Evolutionary conservation across 2,329 filamentous ascomycete genomes (phyloP).

Genomic region (Aureobasidium melanogenum): DNA sequence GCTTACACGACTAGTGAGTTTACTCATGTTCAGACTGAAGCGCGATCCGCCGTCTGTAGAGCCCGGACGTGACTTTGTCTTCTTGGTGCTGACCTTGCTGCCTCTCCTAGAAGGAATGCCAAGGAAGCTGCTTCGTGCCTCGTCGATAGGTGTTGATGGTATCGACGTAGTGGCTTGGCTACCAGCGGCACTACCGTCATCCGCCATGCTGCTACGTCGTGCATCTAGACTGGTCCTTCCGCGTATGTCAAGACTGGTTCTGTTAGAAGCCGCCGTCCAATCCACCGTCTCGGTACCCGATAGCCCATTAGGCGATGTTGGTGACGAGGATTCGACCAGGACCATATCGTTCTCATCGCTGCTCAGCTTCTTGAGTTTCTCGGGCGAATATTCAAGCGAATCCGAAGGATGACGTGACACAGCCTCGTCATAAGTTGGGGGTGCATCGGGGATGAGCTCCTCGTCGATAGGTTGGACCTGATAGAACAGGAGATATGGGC

Average conservation of each 20-base stretch:
- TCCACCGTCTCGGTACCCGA: conserved; percentile 4
- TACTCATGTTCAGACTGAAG: conserved; percentile 35
- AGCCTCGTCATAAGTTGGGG: conserved; percentile 23
- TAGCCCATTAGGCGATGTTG: conserved; percentile 13
- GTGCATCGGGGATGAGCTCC: conserved; percentile 18
- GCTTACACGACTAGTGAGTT: conserved; percentile 16
- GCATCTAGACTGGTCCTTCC: conserved; percentile 26
- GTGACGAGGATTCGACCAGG: conserved; percentile 9
- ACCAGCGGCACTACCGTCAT: conserved; percentile 28
- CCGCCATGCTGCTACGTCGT: conserved; percentile 30
- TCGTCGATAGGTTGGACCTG: conserved; percentile 81
- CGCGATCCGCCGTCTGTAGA: conserved; percentile 22
- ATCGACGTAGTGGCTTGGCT: conserved; percentile 20
- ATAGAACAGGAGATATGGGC: conserved; percentile 91
- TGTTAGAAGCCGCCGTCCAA: conserved; percentile 16
- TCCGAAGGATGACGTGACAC: conserved; percentile 16
- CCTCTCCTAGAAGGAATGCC: conserved; percentile 22
- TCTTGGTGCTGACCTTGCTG: conserved; percentile 19
- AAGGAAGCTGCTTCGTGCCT: conserved; percentile 25
- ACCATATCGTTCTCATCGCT: conserved; percentile 14
- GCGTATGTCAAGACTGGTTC: conserved; percentile 24
- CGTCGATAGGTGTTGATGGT: conserved; percentile 36
- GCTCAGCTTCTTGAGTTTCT: conserved; percentile 11
- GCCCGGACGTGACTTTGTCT: conserved; percentile 31
- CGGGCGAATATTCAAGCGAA: conserved; percentile 10